Evolutionary conservation across 345 rosid genomes (phyloP).

Genomic region (Moricandia moricandioides): DNA sequence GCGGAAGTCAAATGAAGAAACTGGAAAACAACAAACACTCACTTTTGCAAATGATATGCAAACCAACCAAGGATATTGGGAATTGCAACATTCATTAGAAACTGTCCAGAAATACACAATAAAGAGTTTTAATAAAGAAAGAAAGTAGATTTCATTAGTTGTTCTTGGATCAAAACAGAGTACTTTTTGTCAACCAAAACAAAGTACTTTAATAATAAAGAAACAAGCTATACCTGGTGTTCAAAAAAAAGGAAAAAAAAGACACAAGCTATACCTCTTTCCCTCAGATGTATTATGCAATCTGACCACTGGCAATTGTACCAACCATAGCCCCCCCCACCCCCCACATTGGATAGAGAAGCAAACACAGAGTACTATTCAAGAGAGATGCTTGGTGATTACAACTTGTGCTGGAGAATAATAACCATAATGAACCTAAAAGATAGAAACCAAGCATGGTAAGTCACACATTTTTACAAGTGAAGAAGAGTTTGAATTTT

Average conservation of each 20-base stretch:
- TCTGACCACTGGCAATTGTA: slow-evolving; percentile 97
- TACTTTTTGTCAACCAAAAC: no score
- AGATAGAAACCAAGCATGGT: background rate
- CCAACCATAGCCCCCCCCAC: slow-evolving; percentile 87
- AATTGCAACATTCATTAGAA: no score
- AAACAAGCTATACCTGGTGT: slow-evolving; percentile 31
- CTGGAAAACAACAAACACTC: no score
- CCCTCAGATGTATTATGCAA: slow-evolving; percentile 77
- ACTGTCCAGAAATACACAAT: no score
- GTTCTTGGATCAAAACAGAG: no score
- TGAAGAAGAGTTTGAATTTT: background rate
- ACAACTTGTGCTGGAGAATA: slow-evolving; percentile 89
- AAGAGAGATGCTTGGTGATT: slow-evolving; percentile 60
- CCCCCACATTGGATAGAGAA: slow-evolving; percentile 92
- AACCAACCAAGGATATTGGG: no score
- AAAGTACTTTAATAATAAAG: no score
- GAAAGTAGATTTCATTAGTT: no score
- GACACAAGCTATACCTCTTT: slow-evolving; percentile 65
- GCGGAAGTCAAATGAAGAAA: no score
- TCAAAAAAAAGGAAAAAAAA: background rate
- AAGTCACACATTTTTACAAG: slow-evolving; percentile 10
- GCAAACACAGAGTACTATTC: slow-evolving; percentile 76
- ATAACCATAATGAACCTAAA: slow-evolving; percentile 58
- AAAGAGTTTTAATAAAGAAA: slow-evolving; percentile 24
- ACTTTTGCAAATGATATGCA: no score